Evolutionary conservation across 345 rosid species (phyloP), one percentile per base, ranked within the genome.

Genomic region (Bretschneidera sinensis): DNA sequence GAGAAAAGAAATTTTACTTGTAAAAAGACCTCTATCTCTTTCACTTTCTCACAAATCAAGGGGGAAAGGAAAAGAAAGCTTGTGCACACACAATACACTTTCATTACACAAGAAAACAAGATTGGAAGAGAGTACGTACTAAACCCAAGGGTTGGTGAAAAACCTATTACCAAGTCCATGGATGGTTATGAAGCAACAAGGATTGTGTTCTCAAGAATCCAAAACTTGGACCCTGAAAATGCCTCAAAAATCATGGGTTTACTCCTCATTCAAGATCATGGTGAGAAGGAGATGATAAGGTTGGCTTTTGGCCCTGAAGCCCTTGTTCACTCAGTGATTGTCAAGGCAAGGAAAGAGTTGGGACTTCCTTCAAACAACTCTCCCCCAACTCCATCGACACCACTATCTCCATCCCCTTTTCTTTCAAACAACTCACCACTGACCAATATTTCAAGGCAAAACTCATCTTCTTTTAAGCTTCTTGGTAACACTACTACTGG

Each of bases 171-270:
- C n/a, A n/a, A n/a, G n/a, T 54, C 74, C 79, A 89, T 91, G 96
- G 96, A 91, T 79, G 81, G 77, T 24, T 91, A 84, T 62, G 98
- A 91, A 83, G 98, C 98, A 73, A 91, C 98, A 35, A 77, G 92
- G 64, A 78, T 76, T 54, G 95, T 88, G n/a, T 78, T 86, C 74
- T 91, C 96, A 17, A 76, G 90, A 74, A 88, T 88, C 76, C 90
- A 88, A 63, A 79, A 51, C 62, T 24, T 83, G 33, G 98, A 91
- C 76, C 89, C 95, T 33, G 95, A 88, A 15, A 86, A 88, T 79
- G 96, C 98, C 17, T 88, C 98, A 28, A 91, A 82, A 78, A 91
- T 88, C 85, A 88, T 91, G 92, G 92, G 96, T 69, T 75, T 88
- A 34, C 88, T 91, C 68, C 85, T 91, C 49, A 82, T 88, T 59